A percentile compares a stretch with the other conserved stretches of the same genome.
Evolutionary conservation across 1,284 basidiomycete species (phyloP).

Genomic region (Blastosporella zonata): DNA sequence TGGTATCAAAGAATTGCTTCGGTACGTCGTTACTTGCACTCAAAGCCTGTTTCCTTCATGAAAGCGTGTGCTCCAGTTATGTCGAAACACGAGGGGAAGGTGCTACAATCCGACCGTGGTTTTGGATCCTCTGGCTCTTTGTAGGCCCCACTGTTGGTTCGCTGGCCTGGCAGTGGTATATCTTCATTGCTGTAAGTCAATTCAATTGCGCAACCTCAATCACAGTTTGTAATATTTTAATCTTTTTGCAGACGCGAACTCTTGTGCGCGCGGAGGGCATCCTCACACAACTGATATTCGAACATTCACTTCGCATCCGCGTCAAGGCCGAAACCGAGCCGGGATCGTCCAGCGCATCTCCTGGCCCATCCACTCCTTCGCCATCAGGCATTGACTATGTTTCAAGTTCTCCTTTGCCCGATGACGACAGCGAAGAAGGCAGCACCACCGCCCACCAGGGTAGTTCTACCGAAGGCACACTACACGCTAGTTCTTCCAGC

Average conservation of each 20-base stretch:
- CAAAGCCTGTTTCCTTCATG: neutral
- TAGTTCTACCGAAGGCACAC: conserved; percentile 18
- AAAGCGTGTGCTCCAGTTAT: conserved; percentile 29
- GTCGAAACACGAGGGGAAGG: conserved; percentile 40
- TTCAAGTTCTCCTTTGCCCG: conserved; percentile 1
- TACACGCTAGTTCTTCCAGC: conserved; percentile 23
- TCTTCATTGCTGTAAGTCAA: conserved; percentile 42
- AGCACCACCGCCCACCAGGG: conserved; percentile 8
- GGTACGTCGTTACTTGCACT: conserved; percentile 17
- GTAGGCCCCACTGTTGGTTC: conserved; percentile 49
- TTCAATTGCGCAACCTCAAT: conserved; percentile 23
- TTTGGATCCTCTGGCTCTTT: conserved; percentile 66
- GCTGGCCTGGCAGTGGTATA: conserved; percentile 45
- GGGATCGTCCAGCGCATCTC: conserved; percentile 37
- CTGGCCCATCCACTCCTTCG: conserved; percentile 32
- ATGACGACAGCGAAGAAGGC: conserved; percentile 1
- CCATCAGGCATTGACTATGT: conserved; percentile 14
- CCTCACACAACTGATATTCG: conserved; percentile 68
- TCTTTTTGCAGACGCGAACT: conserved; percentile 32
- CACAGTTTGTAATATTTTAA: conserved; percentile 15
- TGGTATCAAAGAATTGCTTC: conserved; percentile 43
- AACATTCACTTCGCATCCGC: conserved; percentile 66
- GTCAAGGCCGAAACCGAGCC: conserved; percentile 49
- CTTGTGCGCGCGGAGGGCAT: conserved; percentile 58
- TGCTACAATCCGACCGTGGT: conserved; percentile 44